Percentiles rank a stretch among this genome's conserved stretches.
phyloP scores from a whole-genome alignment of 2,329 filamentous ascomycete species.

The Trichoderma aggressivum region DNA sequence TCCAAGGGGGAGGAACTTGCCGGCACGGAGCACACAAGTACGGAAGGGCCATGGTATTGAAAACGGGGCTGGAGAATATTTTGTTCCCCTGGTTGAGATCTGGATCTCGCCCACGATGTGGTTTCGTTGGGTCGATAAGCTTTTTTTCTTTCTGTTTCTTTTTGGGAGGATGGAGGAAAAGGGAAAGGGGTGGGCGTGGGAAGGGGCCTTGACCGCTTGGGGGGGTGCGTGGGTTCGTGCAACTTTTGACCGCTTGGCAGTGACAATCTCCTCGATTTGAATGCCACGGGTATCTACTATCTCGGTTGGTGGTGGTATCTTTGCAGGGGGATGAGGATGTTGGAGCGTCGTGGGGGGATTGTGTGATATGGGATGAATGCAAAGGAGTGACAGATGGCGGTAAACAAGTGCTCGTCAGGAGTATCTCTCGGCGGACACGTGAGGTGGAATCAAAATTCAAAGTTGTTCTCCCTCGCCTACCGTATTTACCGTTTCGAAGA shows the following conservation, averaged over 20 bases:
- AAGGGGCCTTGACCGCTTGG: not conserved
- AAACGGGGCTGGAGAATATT: not conserved
- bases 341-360: not conserved
- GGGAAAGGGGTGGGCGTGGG: not conserved
- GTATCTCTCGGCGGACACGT: not conserved
- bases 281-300: not conserved
- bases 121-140: not conserved
- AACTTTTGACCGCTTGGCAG: slow-evolving; percentile 1
- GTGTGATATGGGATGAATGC: not conserved
- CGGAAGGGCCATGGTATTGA: not conserved
- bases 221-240: not conserved
- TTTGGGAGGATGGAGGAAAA: not conserved
- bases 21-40: not conserved
- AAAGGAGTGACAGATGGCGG: not conserved
- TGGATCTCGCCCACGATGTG: not conserved
- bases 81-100: not conserved
- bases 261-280: not conserved
- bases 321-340: not conserved
- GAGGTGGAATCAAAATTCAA: no score
- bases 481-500: not conserved
- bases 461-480: not conserved
- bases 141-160: not conserved
- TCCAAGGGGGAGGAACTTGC: not conserved
- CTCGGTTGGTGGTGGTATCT: not conserved
- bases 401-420: not conserved